A percentile compares a stretch with the other conserved stretches of the same genome.
These are phyloP conservation scores for Glomus cerebriforme DNA, from an alignment of 192 early-diverging fungal species.

Conservation along the genomic window DNA sequence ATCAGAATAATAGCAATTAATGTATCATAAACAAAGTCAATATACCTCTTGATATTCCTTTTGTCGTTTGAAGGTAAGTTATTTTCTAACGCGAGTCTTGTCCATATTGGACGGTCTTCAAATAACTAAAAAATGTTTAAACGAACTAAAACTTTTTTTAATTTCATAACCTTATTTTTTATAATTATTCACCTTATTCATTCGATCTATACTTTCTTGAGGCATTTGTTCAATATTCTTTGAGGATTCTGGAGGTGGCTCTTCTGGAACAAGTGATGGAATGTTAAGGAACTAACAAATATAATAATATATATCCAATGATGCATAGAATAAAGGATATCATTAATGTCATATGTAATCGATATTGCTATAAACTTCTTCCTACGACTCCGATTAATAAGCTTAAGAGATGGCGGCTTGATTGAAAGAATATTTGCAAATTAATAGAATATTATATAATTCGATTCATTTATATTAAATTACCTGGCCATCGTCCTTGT, in stretches of 20 bases:
- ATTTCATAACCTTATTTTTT: not conserved
- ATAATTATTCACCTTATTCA: conserved; percentile 23
- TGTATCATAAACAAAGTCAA: not conserved
- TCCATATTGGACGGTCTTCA: conserved; percentile 50
- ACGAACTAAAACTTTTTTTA: not conserved
- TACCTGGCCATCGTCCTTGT: conserved; percentile 46
- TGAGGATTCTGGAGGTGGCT: conserved; percentile 32
- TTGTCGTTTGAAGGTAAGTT: conserved; percentile 25
- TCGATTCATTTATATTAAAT: not conserved
- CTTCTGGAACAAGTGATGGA: conserved; percentile 30
- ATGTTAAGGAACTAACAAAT: not conserved
- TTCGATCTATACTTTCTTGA: conserved; percentile 22
- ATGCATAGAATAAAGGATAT: conserved; percentile 30
- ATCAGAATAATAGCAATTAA: conserved; percentile 1
- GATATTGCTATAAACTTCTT: conserved; percentile 21
- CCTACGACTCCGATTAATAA: conserved; percentile 35
- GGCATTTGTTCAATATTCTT: conserved; percentile 28
- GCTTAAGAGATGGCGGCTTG: conserved; percentile 25
- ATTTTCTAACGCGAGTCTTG: conserved; percentile 37
- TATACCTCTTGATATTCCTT: conserved; percentile 34
- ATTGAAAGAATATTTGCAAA: not conserved
- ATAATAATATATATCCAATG: conserved; percentile 11
- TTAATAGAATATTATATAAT: not conserved
- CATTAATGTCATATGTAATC: conserved; percentile 34
- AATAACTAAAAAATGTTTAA: conserved; percentile 36